Base-by-base conservation (phyloP, 345 rosid genomes). In the Rhodamnia rubescens region DNA sequence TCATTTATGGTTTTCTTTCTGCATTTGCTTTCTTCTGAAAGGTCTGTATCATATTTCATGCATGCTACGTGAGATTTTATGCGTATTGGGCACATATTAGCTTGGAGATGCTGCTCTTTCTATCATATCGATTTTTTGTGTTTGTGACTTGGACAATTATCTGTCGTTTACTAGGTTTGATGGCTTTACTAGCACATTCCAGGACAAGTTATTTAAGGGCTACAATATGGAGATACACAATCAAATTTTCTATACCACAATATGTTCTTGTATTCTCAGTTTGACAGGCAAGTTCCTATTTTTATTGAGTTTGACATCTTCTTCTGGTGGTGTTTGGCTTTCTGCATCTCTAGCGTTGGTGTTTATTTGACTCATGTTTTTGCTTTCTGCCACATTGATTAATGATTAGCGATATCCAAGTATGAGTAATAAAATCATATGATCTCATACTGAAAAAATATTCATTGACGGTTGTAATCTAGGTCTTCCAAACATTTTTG, bases 111-210 rank as follows among this genome's bases (percentile, higher is more conserved):
- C 55, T 58, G 69, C 54, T 78, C 50, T 56, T 42, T 78, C 58
- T 47, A n/a, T 82, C 4, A 80, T 40, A 40, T 47, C 2, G 53
- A 61, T 42, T 59, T 55, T 29, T 36, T 83, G 51, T 59, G 49
- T 80, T 59, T 49, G 82, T 24, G 49, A 51, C 53, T 86, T 80
- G 86, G 61, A 86, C 53, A 82, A 61, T 85, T 40, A n/a, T 54
- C 32, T 86, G 58, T 20, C 82, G 14, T 82, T 87, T 85, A 74
- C 90, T 90, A 97, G 99, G 93, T 95, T 95, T 89, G 98, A 97
- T 91, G 98, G 99, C 55, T 97, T 97, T 88, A 95, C 98, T n/a
- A 97, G 98, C 91, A 97, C 99, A 32, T 95, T 96, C 87, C 98
- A 97, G 91, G 98, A 97, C 89, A 97, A 95, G 87, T 89, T 97